Conservation (phyloP, 352 stramenopile genomes). For the Peronospora destructor region DNA sequence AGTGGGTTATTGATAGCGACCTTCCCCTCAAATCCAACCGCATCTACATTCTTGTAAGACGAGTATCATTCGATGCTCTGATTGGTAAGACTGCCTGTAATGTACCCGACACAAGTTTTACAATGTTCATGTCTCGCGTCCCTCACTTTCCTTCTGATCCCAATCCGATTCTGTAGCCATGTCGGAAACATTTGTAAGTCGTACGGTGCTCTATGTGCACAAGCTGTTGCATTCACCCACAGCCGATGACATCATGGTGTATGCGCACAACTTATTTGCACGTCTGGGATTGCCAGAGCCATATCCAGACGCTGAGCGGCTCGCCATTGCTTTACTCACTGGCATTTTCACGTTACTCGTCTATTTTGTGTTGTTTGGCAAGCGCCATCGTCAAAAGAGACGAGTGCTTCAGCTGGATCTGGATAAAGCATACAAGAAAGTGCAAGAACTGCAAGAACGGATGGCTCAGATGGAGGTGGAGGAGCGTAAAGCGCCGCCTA, state of each 20-base stretch:
- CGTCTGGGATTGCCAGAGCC: constrained; percentile 68
- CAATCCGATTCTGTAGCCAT: constrained; percentile 19
- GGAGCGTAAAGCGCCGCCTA: constrained; percentile 42
- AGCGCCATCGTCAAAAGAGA: constrained; percentile 67
- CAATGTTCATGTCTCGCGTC: neutral
- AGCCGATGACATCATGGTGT: constrained; percentile 59
- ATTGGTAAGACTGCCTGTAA: no score
- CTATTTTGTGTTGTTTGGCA: constrained; percentile 87
- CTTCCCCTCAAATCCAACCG: constrained; percentile 8
- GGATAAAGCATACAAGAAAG: constrained; percentile 67
- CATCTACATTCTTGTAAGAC: constrained; percentile 1
- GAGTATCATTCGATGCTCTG: no score
- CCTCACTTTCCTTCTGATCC: constrained; percentile 13
- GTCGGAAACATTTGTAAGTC: constrained; percentile 46
- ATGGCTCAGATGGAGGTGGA: constrained; percentile 82
- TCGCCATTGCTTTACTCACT: constrained; percentile 75
- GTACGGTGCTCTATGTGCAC: constrained; percentile 67
- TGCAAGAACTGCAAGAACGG: constrained; percentile 81
- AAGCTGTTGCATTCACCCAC: constrained; percentile 71
- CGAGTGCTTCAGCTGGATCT: constrained; percentile 68
- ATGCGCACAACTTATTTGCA: constrained; percentile 64
- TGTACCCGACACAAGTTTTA: no score
- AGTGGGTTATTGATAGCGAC: constrained; percentile 1
- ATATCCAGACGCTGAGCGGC: constrained; percentile 79
- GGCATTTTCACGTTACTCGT: constrained; percentile 74